Evolutionary conservation across 305 asterid genomes (phyloP).

Genomic region (Coffea humblotiana): DNA sequence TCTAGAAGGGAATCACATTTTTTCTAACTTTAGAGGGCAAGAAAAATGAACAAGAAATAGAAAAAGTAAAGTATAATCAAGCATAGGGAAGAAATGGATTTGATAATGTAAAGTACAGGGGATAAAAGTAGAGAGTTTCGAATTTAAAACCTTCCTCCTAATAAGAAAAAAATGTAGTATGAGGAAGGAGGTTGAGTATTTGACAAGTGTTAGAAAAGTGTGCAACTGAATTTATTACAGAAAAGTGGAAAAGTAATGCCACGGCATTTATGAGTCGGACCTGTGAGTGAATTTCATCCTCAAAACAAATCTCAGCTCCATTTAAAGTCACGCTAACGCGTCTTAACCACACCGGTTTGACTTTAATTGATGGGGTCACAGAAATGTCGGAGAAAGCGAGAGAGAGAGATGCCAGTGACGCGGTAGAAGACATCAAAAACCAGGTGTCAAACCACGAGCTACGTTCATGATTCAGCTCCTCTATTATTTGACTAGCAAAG

Average conservation of each 20-base stretch:
- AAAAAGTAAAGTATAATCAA: no score
- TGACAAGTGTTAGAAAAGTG: slow-evolving; percentile 4
- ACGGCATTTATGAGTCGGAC: not conserved
- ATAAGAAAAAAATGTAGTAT: no score
- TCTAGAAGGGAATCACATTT: no score
- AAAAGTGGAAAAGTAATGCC: not conserved
- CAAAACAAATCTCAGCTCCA: not conserved
- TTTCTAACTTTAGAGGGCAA: no score
- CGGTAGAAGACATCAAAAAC: not conserved
- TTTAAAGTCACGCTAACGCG: not conserved
- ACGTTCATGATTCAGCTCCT: not conserved
- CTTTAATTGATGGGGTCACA: not conserved
- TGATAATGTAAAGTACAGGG: no score
- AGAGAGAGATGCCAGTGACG: not conserved
- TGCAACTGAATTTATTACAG: not conserved
- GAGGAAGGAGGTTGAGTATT: not conserved
- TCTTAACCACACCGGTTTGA: not conserved
- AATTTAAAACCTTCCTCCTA: no score
- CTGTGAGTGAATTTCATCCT: not conserved
- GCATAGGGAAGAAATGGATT: no score
- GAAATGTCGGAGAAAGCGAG: not conserved
- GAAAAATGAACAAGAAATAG: no score
- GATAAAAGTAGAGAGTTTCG: no score
- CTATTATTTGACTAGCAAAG: not conserved
- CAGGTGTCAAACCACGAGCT: slow-evolving; percentile 2